Evolutionary conservation across 176 grass and related monocot genomes (phyloP), one percentile per base, ranked within the genome.

Genomic region (Eremochloa ophiuroides): DNA sequence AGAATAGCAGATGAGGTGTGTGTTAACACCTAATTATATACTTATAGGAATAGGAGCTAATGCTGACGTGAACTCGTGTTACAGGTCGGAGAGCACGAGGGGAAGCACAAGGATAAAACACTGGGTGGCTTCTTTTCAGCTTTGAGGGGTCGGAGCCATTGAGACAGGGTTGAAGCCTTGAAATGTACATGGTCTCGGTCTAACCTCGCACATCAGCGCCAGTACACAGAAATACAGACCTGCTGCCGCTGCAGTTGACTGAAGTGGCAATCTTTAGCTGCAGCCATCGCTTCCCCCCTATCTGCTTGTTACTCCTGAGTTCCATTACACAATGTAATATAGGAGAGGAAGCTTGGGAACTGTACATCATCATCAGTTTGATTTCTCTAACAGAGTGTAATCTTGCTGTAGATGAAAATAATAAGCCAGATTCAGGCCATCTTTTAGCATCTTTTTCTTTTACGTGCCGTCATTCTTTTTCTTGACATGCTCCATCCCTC

Each of bases 1-100:
- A 86, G 42, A 78, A 84, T 97, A 73, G 69, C 87, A 27, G 91
- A 94, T 48, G 94, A 97, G 91, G 94, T 94, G 76, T 74, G 46
- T 58, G 67, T 65, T 7, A 46, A 28, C 48, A 37, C 30, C 84
- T 74, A 17, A 20, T 71, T 39, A 16, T 30, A 44, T 48, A n/a
- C 42, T 39, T 60, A 1, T 60, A 28, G 62, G 33, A 69, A 35
- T 63, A 14, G 43, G 60, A 34, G 6, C 58, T 62, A 75, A 80
- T 38, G 10, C 37, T 79, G 77, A 69, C 65, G 39, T 29, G 13
- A 31, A 61, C 41, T 2, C 23, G 29, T 71, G 20, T 22, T 43
- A 78, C 75, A 97, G 94, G 91, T 97, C 10, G 89, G 79, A 33
- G 91, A 94, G 29, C 76, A 86, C 2, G 83, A 88, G n/a, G 80